These are phyloP conservation scores for Aspergillus phoenicis DNA, from an alignment of 2,329 filamentous ascomycete genomes.

Conservation along the genomic window DNA sequence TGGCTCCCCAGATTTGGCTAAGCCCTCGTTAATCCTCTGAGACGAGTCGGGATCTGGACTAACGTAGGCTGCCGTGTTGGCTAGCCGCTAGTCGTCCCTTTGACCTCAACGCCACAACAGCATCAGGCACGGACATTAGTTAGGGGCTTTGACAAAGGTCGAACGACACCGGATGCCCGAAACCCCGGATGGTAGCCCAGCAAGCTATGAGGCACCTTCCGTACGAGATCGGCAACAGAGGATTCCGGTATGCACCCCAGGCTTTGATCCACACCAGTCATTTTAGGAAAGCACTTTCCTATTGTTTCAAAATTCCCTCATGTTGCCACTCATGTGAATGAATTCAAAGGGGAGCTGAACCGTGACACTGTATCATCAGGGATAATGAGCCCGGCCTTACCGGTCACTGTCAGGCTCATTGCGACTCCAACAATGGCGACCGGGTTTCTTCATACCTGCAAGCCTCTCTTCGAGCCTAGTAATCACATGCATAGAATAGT, in stretches of 20 bases:
- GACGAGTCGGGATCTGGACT: neutral
- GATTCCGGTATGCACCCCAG: neutral
- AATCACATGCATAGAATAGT: no score
- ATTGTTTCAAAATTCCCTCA: no score
- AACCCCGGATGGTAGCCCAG: neutral
- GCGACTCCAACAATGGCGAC: no score
- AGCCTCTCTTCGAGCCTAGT: no score
- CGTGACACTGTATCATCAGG: no score
- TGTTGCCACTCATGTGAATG: no score
- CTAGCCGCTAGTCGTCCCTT: neutral
- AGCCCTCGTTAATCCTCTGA: neutral
- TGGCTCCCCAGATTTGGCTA: constrained; percentile 5
- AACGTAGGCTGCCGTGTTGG: neutral
- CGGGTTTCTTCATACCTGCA: no score
- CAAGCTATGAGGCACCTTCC: neutral
- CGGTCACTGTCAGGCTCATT: no score
- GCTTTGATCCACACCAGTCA: neutral
- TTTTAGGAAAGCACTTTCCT: no score
- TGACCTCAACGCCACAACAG: neutral
- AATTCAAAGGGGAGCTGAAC: no score
- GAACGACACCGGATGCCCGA: constrained; percentile 7
- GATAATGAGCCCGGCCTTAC: no score
- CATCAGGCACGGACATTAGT: neutral
- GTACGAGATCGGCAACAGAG: neutral
- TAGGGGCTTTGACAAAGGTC: neutral